Conservation (phyloP, 73 alveolate genomes). For the Paramecium tetraurelia region DNA sequence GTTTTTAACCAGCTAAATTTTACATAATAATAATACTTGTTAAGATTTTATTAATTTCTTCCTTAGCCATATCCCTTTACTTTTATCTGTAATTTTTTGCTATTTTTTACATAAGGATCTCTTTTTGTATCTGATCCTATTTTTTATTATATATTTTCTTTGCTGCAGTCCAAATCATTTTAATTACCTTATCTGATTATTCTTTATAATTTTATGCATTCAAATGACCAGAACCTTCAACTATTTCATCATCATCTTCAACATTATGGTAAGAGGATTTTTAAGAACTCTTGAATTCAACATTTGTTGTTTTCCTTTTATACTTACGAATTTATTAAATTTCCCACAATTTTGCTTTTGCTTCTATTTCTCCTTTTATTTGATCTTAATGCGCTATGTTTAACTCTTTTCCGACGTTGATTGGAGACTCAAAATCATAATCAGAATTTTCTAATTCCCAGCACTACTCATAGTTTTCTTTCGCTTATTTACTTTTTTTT, state of each 20-base stretch:
- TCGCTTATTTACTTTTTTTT: not conserved
- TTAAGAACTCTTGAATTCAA: not conserved
- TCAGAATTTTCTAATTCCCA: slow-evolving; percentile 1
- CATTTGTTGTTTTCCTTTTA: not conserved
- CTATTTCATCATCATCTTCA: not conserved
- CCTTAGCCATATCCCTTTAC: not conserved
- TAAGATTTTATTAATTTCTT: not conserved
- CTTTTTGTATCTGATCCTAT: not conserved
- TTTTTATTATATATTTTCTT: slow-evolving; percentile 24
- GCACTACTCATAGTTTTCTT: not conserved
- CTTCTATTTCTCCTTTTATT: not conserved
- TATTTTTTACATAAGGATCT: not conserved
- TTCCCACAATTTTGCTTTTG: not conserved
- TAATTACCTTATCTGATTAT: slow-evolving; percentile 26
- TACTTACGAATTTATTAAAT: not conserved
- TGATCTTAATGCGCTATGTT: not conserved
- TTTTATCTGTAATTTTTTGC: not conserved
- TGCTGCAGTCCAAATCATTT: slow-evolving; percentile 33
- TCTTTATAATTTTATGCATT: not conserved
- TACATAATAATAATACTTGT: not conserved
- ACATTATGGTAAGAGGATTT: not conserved
- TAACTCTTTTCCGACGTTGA: not conserved
- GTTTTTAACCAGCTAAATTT: not conserved
- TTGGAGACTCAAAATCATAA: slow-evolving; percentile 7
- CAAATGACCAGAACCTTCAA: not conserved